Percentiles rank a stretch among this genome's conserved stretches.
phyloP scores from a whole-genome alignment of 2,329 filamentous ascomycete genomes.

The Leptoxyphium fumago region DNA sequence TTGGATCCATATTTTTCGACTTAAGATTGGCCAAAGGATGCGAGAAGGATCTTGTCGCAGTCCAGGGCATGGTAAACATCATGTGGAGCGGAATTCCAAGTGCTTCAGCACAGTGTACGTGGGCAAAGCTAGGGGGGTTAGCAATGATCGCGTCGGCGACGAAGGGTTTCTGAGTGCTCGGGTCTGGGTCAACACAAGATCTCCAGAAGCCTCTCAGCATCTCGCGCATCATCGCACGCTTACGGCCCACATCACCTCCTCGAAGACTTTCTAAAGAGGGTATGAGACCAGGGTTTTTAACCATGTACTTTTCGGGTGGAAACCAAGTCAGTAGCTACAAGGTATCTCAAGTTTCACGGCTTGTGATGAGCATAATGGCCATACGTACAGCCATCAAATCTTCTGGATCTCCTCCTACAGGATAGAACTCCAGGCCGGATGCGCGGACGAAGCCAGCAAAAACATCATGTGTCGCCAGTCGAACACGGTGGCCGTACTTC shows the following conservation, averaged over 20 bases:
- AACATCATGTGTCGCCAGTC: constrained; percentile 56
- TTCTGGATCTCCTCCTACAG: constrained; percentile 59
- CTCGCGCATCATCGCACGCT: constrained; percentile 15
- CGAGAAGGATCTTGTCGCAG: constrained; percentile 28
- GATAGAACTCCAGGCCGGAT: constrained; percentile 60
- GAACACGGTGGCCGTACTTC: constrained; percentile 55
- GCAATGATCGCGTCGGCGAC: constrained; percentile 9
- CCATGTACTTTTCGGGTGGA: too few relatives aligned
- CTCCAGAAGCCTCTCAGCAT: constrained; percentile 21
- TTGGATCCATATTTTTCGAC: constrained; percentile 3
- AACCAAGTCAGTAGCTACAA: too few relatives aligned
- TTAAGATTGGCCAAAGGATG: constrained; percentile 37
- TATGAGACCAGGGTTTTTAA: constrained; percentile 8
- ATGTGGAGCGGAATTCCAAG: constrained; percentile 9
- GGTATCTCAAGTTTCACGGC: too few relatives aligned
- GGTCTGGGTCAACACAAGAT: constrained; percentile 8
- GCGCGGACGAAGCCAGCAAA: constrained; percentile 56
- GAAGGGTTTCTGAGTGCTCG: constrained; percentile 3
- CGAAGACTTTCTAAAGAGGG: constrained; percentile 16
- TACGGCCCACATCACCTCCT: constrained; percentile 15
- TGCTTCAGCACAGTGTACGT: constrained; percentile 8
- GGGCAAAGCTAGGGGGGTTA: constrained; percentile 10
- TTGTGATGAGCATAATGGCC: too few relatives aligned
- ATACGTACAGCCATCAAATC: constrained; percentile 60
- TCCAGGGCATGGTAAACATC: constrained; percentile 34